A percentile compares a stretch with the other conserved stretches of the same genome.
These are phyloP conservation scores for Allantophomopsis cytisporea DNA, from an alignment of 2,329 filamentous ascomycete genomes.

Conservation along the genomic window DNA sequence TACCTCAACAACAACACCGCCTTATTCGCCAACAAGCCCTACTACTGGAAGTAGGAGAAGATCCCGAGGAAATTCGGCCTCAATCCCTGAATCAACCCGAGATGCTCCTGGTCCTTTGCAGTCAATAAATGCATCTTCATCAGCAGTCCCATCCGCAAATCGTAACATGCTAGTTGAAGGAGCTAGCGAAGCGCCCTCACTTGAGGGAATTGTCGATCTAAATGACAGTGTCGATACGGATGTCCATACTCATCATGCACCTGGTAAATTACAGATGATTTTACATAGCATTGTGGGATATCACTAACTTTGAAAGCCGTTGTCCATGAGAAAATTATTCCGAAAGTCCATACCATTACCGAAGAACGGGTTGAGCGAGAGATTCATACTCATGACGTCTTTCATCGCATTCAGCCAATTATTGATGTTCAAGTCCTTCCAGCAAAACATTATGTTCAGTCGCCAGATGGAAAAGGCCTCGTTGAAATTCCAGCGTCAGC, in stretches of 20 bases:
- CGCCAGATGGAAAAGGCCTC: conserved; percentile 24
- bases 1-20: too few relatives aligned
- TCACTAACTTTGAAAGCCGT: conserved; percentile 22
- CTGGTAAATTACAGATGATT: conserved; percentile 7
- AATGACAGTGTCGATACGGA: conserved; percentile 15
- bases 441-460: conserved; percentile 27
- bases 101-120: too few relatives aligned
- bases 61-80: too few relatives aligned
- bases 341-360: conserved; percentile 27
- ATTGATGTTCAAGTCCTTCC: conserved; percentile 37
- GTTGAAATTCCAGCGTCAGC: conserved; percentile 29
- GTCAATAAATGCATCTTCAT: too few relatives aligned
- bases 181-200: conserved; percentile 6
- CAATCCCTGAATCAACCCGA: too few relatives aligned
- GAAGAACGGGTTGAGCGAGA: conserved; percentile 34
- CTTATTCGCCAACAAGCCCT: too few relatives aligned
- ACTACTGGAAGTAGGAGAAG: too few relatives aligned
- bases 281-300: too few relatives aligned
- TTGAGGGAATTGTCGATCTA: conserved; percentile 14
- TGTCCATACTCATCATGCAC: conserved; percentile 11
- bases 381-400: conserved; percentile 37
- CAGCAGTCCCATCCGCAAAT: too few relatives aligned
- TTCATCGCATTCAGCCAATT: conserved; percentile 36
- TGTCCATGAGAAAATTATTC: conserved; percentile 31
- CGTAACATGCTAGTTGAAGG: conserved; percentile 3